A percentile compares a stretch with the other conserved stretches of the same genome.
phyloP scores from a whole-genome alignment of 1,139 yeast species.

The Kodamaea derodonti region DNA sequence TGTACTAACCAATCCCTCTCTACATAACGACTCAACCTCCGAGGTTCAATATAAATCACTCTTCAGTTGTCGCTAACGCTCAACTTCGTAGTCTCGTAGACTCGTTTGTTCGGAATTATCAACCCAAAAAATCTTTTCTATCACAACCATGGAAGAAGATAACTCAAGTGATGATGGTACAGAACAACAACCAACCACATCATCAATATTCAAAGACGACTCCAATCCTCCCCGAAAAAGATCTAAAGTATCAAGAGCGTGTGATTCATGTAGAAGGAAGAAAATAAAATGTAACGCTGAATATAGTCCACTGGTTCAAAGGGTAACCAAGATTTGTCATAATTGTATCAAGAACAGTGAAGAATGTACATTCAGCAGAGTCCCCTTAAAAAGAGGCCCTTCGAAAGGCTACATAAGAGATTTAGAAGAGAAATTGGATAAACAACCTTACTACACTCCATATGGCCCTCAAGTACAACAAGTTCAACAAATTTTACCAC shows the following conservation, averaged over 20 bases:
- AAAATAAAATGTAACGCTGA: constrained; percentile 63
- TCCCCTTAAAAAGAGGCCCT: constrained; percentile 76
- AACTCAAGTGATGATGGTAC: neutral
- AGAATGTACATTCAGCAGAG: constrained; percentile 58
- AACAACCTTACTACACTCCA: neutral
- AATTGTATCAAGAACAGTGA: constrained; percentile 55
- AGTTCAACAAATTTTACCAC: neutral
- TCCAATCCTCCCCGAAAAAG: constrained; percentile 44
- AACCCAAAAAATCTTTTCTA: neutral
- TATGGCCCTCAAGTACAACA: neutral
- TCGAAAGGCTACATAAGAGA: constrained; percentile 61
- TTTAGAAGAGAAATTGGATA: constrained; percentile 32
- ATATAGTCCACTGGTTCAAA: constrained; percentile 37
- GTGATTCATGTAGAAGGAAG: constrained; percentile 65
- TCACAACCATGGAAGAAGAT: neutral
- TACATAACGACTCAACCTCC: no score
- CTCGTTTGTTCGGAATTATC: neutral
- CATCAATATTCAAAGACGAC: neutral
- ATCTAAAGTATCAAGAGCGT: constrained; percentile 65
- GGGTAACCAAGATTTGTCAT: constrained; percentile 49
- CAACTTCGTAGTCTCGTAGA: no score
- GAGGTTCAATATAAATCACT: no score
- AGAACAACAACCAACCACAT: neutral
- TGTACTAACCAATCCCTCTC: no score
- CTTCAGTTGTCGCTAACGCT: no score